phyloP scores from a whole-genome alignment of 2,329 filamentous ascomycete genomes.

The Talaromyces islandicus region DNA sequence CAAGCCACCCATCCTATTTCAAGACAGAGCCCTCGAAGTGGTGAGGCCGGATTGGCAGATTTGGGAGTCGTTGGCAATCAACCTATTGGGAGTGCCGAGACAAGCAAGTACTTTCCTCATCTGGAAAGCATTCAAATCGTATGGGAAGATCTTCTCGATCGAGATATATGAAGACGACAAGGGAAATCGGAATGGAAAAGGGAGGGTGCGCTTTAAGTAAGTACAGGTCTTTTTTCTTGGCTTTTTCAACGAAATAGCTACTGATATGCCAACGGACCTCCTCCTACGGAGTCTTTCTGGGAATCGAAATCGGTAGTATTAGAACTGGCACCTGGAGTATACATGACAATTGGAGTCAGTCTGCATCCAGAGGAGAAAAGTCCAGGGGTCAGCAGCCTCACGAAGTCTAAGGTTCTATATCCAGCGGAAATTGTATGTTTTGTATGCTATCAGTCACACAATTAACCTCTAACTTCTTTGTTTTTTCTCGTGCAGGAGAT shows the following conservation, averaged over 20 bases:
- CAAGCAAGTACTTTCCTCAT: conserved; percentile 36
- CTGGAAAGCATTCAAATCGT: conserved; percentile 45
- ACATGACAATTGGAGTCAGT: conserved; percentile 12
- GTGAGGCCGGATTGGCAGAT: conserved; percentile 26
- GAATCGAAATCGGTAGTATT: conserved; percentile 18
- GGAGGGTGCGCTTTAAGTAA: conserved; percentile 49
- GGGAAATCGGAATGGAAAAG: conserved; percentile 36
- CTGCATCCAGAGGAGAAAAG: conserved; percentile 19
- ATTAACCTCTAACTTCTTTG: not conserved
- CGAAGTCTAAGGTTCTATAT: conserved; percentile 25
- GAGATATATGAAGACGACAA: conserved; percentile 47
- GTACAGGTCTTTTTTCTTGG: conserved; percentile 12
- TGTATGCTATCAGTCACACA: not conserved
- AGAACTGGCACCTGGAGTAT: conserved; percentile 20
- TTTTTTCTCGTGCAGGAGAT: conserved; percentile 31
- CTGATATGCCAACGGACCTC: conserved; percentile 34
- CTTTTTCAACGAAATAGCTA: not conserved
- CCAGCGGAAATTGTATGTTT: conserved; percentile 31
- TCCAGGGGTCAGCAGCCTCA: conserved; percentile 27
- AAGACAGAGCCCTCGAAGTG: not conserved
- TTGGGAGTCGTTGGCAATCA: conserved; percentile 36
- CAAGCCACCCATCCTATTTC: not conserved
- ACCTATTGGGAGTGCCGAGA: conserved; percentile 28
- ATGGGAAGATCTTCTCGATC: conserved; percentile 52
- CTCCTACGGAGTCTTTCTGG: conserved; percentile 51